phyloP scores from a whole-genome alignment of 169 alveolate genomes.

The Plasmodium malariae region DNA sequence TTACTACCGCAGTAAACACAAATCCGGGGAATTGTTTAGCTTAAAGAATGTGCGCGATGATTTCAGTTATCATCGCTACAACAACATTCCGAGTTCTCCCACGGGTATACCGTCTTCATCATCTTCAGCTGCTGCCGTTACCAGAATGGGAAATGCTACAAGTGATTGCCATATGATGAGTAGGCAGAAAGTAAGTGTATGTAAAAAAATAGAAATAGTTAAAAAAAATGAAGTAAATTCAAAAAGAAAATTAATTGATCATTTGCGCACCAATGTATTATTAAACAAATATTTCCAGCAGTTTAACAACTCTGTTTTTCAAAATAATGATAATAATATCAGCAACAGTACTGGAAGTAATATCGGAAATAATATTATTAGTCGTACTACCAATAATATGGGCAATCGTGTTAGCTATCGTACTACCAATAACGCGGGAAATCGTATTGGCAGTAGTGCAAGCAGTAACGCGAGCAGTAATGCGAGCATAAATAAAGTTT shows the following conservation, averaged over 20 bases:
- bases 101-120: slow-evolving; percentile 6
- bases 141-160: too few relatives aligned
- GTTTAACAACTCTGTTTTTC: not conserved
- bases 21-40: not conserved
- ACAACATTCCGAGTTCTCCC: not conserved
- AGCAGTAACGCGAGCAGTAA: too few relatives aligned
- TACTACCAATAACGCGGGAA: too few relatives aligned
- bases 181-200: slow-evolving; percentile 58
- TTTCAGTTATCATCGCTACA: not conserved
- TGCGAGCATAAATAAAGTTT: too few relatives aligned
- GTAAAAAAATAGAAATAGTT: slow-evolving; percentile 65
- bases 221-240: slow-evolving; percentile 31
- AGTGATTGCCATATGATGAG: slow-evolving; percentile 8
- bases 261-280: not conserved
- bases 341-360: too few relatives aligned
- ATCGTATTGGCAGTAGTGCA: too few relatives aligned
- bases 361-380: too few relatives aligned
- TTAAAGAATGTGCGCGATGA: not conserved
- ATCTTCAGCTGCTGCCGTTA: slow-evolving; percentile 4
- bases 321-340: too few relatives aligned
- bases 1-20: not conserved
- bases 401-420: too few relatives aligned
- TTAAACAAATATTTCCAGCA: not conserved
- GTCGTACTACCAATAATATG: too few relatives aligned
- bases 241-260: slow-evolving; percentile 30